Percentiles rank a stretch among this genome's conserved stretches.
These are phyloP conservation scores for Asterella californica DNA, from an alignment of 225 moss, liverwort and hornwort species.

Conservation along the genomic window DNA sequence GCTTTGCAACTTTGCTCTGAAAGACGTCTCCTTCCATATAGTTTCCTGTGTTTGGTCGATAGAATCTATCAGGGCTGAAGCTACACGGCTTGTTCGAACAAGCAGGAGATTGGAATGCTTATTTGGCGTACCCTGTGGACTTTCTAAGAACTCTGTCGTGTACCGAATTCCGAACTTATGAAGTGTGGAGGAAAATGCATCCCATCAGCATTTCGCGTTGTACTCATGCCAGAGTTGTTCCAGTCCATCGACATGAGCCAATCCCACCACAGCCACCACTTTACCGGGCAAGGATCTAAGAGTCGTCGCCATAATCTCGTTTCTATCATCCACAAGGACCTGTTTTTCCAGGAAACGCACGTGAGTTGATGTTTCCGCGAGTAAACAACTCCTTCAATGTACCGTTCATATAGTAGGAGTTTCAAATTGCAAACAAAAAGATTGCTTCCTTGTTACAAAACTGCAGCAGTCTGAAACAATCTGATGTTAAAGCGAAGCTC, in stretches of 20 bases:
- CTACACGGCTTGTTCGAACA: background rate
- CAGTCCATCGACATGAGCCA: slow-evolving; percentile 57
- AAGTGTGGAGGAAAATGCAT: background rate
- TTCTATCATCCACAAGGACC: slow-evolving; percentile 43
- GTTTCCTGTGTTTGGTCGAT: background rate
- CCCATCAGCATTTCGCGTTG: slow-evolving; percentile 22
- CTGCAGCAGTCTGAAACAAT: too few species aligned
- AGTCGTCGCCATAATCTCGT: slow-evolving; percentile 47
- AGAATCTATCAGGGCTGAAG: background rate
- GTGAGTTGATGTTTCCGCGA: background rate
- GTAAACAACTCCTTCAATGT: background rate
- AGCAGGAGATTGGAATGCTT: background rate
- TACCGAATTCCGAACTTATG: background rate
- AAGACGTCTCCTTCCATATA: background rate
- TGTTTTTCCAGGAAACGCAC: slow-evolving; percentile 3
- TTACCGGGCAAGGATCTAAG: slow-evolving; percentile 46
- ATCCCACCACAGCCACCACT: slow-evolving; percentile 53
- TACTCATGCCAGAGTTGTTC: slow-evolving; percentile 57
- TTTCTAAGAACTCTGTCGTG: background rate
- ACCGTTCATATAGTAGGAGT: background rate
- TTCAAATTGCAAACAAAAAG: too few species aligned
- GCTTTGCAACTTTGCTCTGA: background rate
- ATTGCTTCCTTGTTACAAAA: too few species aligned
- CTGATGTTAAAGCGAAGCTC: background rate
- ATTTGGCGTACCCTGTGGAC: background rate